Base-by-base conservation (phyloP, 768 basidiomycete species). In the Lactarius quietus region DNA sequence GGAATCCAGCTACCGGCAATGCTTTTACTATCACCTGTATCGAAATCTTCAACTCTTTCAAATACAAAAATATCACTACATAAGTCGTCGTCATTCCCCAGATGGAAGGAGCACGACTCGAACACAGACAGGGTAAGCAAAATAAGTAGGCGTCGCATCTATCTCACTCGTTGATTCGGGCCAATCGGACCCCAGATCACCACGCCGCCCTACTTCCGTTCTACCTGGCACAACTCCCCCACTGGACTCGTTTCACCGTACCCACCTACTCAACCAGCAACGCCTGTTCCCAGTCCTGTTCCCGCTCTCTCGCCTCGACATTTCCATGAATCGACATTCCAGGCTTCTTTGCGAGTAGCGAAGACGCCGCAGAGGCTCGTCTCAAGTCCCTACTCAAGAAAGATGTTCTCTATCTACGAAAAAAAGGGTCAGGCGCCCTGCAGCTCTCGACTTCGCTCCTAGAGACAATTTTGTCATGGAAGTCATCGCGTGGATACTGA, bases 401-500 rank as follows among this genome's bases (percentile, higher is more conserved):
- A 41, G 66, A 67, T 35, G 43, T 17, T 6, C 23, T 39, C 18
- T 28, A 48, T 31, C 5, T 8, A 9, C 57, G 23, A 14, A 52
- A 23, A 33, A 54, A 66, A 6, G 18, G 43, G 6, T 26, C 28
- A 15, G 29, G 58, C 17, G 36, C 31, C 45, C 43, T 20, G 14
- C 28, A 6, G 53, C 43, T 9, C 57, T 17, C 14, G 54, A 48
- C n/a, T 52, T 65, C 23, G n/a, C 58, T 28, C 43, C 41, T 3
- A 38, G 36, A 12, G 61, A 64, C 17, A 41, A 38, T 3, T 51
- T 70, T 12, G 28, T 61, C 31, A 26, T 48, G 29, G 62, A 59
- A 23, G 62, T 59, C 8, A 63, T 68, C 23, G 35, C 41, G 17
- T 70, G 69, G 69, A 68, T 70, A 35, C 41, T 70, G 29, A 65